These are phyloP conservation scores for Ustilago bromivora DNA, from an alignment of 1,284 basidiomycete genomes.

Conservation along the genomic window DNA sequence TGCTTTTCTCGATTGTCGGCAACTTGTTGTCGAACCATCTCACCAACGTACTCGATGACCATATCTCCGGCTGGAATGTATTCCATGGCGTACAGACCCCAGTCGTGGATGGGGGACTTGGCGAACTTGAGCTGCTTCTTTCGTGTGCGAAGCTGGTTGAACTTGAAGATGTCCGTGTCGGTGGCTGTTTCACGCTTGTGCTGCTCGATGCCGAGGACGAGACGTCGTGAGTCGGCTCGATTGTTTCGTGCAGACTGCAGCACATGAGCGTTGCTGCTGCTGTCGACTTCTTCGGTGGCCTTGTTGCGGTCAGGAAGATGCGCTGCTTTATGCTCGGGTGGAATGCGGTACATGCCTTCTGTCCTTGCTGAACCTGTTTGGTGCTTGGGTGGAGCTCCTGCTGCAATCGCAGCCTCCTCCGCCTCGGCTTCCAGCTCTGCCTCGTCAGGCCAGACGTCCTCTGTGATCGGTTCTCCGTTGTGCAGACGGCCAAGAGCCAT, in stretches of 20 bases:
- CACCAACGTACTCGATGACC: constrained; percentile 99
- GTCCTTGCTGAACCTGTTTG: constrained; percentile 86
- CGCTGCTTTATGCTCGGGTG: constrained; percentile 87
- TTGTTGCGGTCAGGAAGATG: constrained; percentile 78
- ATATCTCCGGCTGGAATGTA: constrained; percentile 93
- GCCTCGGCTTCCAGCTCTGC: constrained; percentile 42
- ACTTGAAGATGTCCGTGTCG: constrained; percentile 80
- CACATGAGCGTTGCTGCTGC: constrained; percentile 65
- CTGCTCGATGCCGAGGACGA: constrained; percentile 93
- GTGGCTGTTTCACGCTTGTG: constrained; percentile 77
- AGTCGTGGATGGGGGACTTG: constrained; percentile 95
- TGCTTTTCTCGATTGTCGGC: constrained; percentile 96
- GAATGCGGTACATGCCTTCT: constrained; percentile 94
- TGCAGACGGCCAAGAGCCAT: constrained; percentile 74
- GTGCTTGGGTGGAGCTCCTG: constrained; percentile 71
- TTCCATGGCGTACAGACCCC: constrained; percentile 78
- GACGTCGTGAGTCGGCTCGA: constrained; percentile 90
- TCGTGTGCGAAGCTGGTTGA: constrained; percentile 96
- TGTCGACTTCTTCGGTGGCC: constrained; percentile 71
- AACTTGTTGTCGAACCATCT: constrained; percentile 92
- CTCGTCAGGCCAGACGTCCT: constrained; percentile 31
- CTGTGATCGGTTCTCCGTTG: constrained; percentile 48
- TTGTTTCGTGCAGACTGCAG: constrained; percentile 88
- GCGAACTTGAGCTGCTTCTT: constrained; percentile 98
- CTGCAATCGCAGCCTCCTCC: constrained; percentile 62